Percentiles rank a stretch among this genome's conserved stretches.
Conservation (phyloP, 805 yeast species). For the Yarrowia sp. region DNA sequence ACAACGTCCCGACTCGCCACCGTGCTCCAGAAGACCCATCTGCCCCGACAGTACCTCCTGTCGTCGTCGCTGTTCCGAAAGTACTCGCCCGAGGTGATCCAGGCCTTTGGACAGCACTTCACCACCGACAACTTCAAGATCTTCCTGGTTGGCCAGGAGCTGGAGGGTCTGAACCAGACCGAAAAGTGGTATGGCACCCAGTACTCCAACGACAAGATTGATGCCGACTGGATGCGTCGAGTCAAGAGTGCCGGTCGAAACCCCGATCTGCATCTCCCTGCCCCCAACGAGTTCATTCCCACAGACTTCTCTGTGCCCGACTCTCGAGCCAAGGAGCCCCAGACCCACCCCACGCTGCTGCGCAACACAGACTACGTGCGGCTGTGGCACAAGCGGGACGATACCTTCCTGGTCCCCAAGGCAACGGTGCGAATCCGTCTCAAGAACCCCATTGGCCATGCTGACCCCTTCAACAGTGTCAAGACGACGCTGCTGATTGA, state of each 20-base stretch:
- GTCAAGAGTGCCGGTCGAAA: slow-evolving; percentile 46
- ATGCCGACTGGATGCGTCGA: slow-evolving; percentile 49
- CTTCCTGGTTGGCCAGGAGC: slow-evolving; percentile 60
- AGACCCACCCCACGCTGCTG: slow-evolving; percentile 68
- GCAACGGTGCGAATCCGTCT: slow-evolving; percentile 71
- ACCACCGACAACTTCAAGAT: slow-evolving; percentile 67
- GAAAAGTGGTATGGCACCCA: slow-evolving; percentile 95
- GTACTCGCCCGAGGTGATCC: slow-evolving; percentile 63
- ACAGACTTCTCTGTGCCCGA: slow-evolving; percentile 71
- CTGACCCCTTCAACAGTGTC: slow-evolving; percentile 65
- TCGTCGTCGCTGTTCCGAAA: slow-evolving; percentile 63
- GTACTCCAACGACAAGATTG: slow-evolving; percentile 60
- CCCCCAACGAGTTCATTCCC: slow-evolving; percentile 81
- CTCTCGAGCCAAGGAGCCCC: slow-evolving; percentile 52
- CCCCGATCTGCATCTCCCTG: slow-evolving; percentile 64
- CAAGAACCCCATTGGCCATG: slow-evolving; percentile 65
- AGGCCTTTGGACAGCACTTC: slow-evolving; percentile 58
- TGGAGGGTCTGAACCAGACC: slow-evolving; percentile 56
- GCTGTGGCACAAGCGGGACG: slow-evolving; percentile 91
- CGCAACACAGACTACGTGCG: slow-evolving; percentile 59
- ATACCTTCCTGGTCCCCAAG: slow-evolving; percentile 86
- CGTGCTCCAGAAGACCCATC: slow-evolving; percentile 60
- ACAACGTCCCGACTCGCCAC: slow-evolving; percentile 76
- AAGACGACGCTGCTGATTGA: slow-evolving; percentile 70
- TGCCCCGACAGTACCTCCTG: slow-evolving; percentile 72